A percentile compares a stretch with the other conserved stretches of the same genome.
Conservation (phyloP, 108 stramenopile genomes). For the Cylindrotheca closterium region DNA sequence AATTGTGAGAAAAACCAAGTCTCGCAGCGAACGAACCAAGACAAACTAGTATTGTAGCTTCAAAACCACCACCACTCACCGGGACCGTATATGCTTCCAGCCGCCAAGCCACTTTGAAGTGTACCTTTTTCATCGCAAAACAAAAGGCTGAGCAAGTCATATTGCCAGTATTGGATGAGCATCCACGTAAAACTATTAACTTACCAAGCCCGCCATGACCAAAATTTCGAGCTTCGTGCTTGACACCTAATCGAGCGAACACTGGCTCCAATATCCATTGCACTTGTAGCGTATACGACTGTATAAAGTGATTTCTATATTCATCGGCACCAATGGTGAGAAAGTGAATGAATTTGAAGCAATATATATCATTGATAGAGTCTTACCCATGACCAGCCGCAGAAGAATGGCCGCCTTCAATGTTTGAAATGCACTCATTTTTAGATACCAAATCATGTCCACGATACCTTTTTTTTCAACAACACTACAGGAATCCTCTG, state of each 20-base stretch:
- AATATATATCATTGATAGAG: neutral
- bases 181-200: too few relatives aligned
- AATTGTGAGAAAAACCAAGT: too few relatives aligned
- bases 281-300: constrained; percentile 65
- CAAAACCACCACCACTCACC: too few relatives aligned
- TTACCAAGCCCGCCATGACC: constrained; percentile 40
- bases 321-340: too few relatives aligned
- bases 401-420: constrained; percentile 42
- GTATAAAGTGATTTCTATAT: constrained; percentile 70
- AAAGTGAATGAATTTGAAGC: too few relatives aligned
- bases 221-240: constrained; percentile 55
- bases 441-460: too few relatives aligned
- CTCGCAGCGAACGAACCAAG: too few relatives aligned
- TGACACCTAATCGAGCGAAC: constrained; percentile 62
- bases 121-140: too few relatives aligned
- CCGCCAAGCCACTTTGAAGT: constrained; percentile 49
- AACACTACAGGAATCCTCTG: neutral
- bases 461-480: neutral
- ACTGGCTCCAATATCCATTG: constrained; percentile 60
- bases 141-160: too few relatives aligned
- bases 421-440: too few relatives aligned
- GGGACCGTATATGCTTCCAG: constrained; percentile 62
- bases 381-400: constrained; percentile 59
- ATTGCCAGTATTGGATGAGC: too few relatives aligned
- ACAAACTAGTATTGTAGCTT: too few relatives aligned